Conservation (phyloP, 139 green algal genomes). For the Chlorella sp. region DNA sequence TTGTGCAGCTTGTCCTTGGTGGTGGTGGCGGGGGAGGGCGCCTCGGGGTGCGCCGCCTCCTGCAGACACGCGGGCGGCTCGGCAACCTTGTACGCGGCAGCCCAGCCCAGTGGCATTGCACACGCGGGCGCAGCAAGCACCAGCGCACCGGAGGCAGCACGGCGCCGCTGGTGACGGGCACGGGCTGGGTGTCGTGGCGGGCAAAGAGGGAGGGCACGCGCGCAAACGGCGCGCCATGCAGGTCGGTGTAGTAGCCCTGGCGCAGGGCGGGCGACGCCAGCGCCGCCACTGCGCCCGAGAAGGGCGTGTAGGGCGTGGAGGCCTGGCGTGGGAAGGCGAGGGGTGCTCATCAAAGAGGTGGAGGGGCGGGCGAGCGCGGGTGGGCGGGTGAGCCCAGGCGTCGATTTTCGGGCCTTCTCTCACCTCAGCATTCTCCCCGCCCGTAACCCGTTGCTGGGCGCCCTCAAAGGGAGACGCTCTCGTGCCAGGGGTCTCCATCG, state of each 20-base stretch:
- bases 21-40: slow-evolving; percentile 28
- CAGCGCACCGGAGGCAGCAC: slow-evolving; percentile 13
- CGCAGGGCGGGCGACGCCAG: slow-evolving; percentile 17
- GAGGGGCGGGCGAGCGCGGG: too few relatives aligned
- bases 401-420: too few relatives aligned
- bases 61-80: background rate
- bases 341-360: too few relatives aligned
- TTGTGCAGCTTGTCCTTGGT: slow-evolving; percentile 32
- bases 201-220: slow-evolving; percentile 33
- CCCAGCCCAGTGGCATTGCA: too few relatives aligned
- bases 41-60: slow-evolving; percentile 1
- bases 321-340: background rate
- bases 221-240: slow-evolving; percentile 13
- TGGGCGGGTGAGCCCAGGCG: too few relatives aligned
- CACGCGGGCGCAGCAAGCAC: too few relatives aligned
- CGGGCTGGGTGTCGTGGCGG: slow-evolving; percentile 4
- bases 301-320: slow-evolving; percentile 18
- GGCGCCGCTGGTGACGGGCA: background rate
- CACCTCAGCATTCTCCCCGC: too few relatives aligned
- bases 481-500: too few relatives aligned
- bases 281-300: background rate
- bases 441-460: too few relatives aligned
- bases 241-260: slow-evolving; percentile 25
- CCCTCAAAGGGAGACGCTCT: too few relatives aligned
- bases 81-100: background rate